Percentiles rank a stretch among this genome's conserved stretches.
Conservation (phyloP, 2,329 filamentous ascomycete species). For the Neocatenulostroma microsporum region DNA sequence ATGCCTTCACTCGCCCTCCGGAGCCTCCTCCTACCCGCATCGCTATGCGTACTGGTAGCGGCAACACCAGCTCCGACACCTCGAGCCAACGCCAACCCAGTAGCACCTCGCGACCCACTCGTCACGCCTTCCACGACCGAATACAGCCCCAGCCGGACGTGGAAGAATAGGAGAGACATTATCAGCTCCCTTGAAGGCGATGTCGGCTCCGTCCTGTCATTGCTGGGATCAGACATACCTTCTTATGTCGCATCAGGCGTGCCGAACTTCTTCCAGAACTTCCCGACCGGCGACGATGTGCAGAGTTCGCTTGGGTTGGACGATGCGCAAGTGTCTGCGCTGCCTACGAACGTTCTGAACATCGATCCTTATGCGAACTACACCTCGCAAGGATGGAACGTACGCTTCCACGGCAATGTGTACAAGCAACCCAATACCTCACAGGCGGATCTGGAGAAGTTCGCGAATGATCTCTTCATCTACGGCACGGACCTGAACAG, state of each 20-base stretch:
- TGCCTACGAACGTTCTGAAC: conserved; percentile 64
- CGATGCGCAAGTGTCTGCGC: conserved; percentile 51
- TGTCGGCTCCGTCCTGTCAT: conserved; percentile 35
- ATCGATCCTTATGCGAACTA: conserved; percentile 50
- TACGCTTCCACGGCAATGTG: conserved; percentile 63
- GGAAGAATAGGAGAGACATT: conserved; percentile 40
- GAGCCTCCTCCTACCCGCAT: conserved; percentile 20
- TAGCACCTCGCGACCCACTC: conserved; percentile 32
- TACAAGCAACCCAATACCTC: conserved; percentile 68
- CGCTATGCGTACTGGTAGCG: conserved; percentile 18
- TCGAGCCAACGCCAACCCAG: conserved; percentile 4
- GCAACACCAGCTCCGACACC: conserved; percentile 18
- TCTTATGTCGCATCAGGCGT: conserved; percentile 55
- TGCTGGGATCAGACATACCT: conserved; percentile 49
- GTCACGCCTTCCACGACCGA: conserved; percentile 43
- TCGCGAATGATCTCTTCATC: conserved; percentile 64
- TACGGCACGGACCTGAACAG: conserved; percentile 51
- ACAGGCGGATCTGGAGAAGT: conserved; percentile 55
- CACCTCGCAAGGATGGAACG: conserved; percentile 2
- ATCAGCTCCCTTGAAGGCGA: conserved; percentile 44
- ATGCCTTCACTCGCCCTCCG: conserved; percentile 10
- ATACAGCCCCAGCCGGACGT: conserved; percentile 35
- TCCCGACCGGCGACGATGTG: conserved; percentile 53
- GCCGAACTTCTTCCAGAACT: conserved; percentile 59
- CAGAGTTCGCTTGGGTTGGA: conserved; percentile 54